These are phyloP conservation scores for Rutstroemia sydowiana DNA, from an alignment of 2,329 filamentous ascomycete species.

Conservation along the genomic window DNA sequence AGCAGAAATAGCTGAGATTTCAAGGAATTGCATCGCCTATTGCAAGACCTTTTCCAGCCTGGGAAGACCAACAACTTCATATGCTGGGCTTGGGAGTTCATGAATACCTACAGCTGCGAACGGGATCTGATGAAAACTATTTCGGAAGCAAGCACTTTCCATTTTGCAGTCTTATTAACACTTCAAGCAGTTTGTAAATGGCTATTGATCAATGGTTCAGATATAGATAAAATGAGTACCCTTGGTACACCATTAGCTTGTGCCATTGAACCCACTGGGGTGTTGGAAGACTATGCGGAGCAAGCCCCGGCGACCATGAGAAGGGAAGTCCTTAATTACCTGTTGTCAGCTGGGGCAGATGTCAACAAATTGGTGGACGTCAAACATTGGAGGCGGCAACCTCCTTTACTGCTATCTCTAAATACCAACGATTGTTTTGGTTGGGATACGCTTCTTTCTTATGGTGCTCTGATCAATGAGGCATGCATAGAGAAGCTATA, in stretches of 20 bases:
- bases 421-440: not conserved
- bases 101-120: not conserved
- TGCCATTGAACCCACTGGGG: not conserved
- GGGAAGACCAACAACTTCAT: not conserved
- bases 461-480: not conserved
- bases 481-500: not conserved
- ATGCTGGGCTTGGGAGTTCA: not conserved
- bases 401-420: not conserved
- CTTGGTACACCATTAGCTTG: not conserved
- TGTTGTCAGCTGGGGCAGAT: not conserved
- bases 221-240: not conserved
- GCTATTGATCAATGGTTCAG: not conserved
- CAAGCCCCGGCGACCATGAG: not conserved
- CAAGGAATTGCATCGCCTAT: not conserved
- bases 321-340: not conserved
- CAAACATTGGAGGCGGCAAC: not conserved
- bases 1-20: no score
- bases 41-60: not conserved
- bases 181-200: not conserved
- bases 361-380: not conserved
- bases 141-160: not conserved
- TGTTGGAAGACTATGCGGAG: not conserved
- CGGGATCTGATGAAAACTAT: not conserved
- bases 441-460: not conserved
- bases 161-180: not conserved